These are phyloP conservation scores for Metschnikowia dekortorum DNA, from an alignment of 805 yeast genomes.

Conservation along the genomic window DNA sequence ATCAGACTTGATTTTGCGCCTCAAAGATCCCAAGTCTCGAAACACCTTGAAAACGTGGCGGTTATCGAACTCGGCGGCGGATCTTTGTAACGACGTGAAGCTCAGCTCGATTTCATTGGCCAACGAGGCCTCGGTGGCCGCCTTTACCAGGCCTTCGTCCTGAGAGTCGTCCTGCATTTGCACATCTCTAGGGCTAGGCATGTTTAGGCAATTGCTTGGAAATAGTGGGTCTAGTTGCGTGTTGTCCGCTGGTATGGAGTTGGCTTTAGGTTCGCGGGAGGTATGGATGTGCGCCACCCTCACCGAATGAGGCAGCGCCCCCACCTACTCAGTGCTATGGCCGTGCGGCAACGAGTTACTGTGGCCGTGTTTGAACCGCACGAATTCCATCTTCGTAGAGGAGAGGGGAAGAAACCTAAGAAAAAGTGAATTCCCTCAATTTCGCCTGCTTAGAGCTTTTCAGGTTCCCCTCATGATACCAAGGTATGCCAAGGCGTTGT, in stretches of 20 bases:
- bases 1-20: slow-evolving; percentile 53
- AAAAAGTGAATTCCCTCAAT: no score
- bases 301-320: not conserved
- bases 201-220: not conserved
- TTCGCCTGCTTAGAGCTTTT: no score
- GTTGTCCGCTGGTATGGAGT: not conserved
- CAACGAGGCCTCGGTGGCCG: slow-evolving; percentile 11
- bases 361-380: no score
- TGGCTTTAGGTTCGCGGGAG: slow-evolving; percentile 3
- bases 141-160: not conserved
- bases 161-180: slow-evolving; percentile 16
- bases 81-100: slow-evolving; percentile 51
- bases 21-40: slow-evolving; percentile 72
- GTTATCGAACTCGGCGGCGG: slow-evolving; percentile 73
- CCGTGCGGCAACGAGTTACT: no score
- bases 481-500: no score
- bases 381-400: no score
- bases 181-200: slow-evolving; percentile 11
- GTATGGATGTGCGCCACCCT: slow-evolving; percentile 5
- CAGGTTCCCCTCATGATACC: no score
- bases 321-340: no score
- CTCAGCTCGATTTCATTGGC: slow-evolving; percentile 36
- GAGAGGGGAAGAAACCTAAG: no score
- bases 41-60: slow-evolving; percentile 82
- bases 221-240: not conserved